phyloP scores from a whole-genome alignment of 805 yeast species.

The Candida loeiensis region DNA sequence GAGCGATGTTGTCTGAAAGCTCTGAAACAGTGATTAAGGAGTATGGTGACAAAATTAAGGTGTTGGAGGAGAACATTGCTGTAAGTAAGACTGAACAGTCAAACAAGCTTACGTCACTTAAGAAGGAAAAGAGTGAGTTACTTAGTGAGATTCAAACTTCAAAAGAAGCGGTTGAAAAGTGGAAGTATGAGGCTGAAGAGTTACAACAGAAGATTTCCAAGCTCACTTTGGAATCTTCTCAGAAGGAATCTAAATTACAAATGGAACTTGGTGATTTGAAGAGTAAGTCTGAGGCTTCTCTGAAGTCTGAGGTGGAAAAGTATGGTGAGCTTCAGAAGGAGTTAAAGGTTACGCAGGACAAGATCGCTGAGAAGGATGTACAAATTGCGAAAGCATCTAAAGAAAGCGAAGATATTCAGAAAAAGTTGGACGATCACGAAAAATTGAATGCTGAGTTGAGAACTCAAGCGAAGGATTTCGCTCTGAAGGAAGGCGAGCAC shows the following conservation, averaged over 20 bases:
- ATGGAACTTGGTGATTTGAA: background rate
- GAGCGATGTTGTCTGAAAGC: constrained; percentile 44
- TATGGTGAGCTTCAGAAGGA: background rate
- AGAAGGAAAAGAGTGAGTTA: constrained; percentile 10
- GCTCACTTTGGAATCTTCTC: background rate
- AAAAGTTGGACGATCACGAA: constrained; percentile 3
- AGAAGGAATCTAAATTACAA: background rate
- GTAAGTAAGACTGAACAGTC: constrained; percentile 14
- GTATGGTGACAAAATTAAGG: constrained; percentile 43
- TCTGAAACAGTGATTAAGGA: constrained; percentile 50
- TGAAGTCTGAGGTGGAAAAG: background rate
- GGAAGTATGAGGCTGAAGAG: constrained; percentile 13
- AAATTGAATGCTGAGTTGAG: background rate
- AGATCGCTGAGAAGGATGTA: background rate
- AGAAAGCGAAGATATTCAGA: constrained; percentile 2
- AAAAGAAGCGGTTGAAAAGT: constrained; percentile 12
- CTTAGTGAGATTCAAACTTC: constrained; percentile 7
- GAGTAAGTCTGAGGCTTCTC: background rate
- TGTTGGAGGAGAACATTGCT: constrained; percentile 35
- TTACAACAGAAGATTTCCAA: constrained; percentile 10
- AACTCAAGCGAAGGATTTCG: background rate
- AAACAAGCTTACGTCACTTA: constrained; percentile 5
- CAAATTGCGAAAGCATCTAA: background rate
- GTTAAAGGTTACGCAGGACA: background rate
- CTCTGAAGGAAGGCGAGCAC: background rate